Evolutionary conservation across 305 asterid species (phyloP).

Genomic region (Fraxinus dipetala): DNA sequence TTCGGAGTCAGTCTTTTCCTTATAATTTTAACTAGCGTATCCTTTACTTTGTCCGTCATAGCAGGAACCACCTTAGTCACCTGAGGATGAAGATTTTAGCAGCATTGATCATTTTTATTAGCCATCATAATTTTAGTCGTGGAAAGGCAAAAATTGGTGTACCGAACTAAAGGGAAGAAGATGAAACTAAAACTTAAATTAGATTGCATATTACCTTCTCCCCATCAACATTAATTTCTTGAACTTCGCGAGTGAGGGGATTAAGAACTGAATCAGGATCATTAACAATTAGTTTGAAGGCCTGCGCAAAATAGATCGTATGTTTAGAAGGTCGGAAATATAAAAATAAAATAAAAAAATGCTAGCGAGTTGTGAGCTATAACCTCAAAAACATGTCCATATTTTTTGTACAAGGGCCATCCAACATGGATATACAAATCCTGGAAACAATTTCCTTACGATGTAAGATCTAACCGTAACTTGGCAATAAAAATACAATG

Average conservation of each 20-base stretch:
- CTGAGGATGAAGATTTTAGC: constrained; percentile 16
- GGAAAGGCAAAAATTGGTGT: too few relatives aligned
- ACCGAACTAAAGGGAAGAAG: too few relatives aligned
- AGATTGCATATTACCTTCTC: constrained; percentile 33
- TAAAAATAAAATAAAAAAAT: neutral
- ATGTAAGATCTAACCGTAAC: too few relatives aligned
- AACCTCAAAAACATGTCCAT: constrained; percentile 60
- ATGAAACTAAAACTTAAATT: neutral
- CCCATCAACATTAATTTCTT: constrained; percentile 50
- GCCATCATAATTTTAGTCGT: too few relatives aligned
- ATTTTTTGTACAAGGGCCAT: constrained; percentile 49
- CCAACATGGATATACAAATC: constrained; percentile 52
- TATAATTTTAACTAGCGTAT: constrained; percentile 37
- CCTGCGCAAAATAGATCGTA: constrained; percentile 19
- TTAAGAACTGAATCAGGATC: constrained; percentile 52
- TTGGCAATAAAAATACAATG: too few relatives aligned
- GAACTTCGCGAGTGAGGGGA: constrained; percentile 45
- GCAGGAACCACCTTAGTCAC: constrained; percentile 52
- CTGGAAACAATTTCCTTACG: constrained; percentile 14
- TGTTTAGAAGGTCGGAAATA: neutral
- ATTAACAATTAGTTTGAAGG: constrained; percentile 45
- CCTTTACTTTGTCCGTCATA: constrained; percentile 38
- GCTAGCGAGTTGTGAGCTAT: neutral
- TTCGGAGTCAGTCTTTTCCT: constrained; percentile 50
- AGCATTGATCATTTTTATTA: too few relatives aligned